Base-by-base conservation (phyloP, 2,329 filamentous ascomycete species). In the Aspergillus alliaceus region DNA sequence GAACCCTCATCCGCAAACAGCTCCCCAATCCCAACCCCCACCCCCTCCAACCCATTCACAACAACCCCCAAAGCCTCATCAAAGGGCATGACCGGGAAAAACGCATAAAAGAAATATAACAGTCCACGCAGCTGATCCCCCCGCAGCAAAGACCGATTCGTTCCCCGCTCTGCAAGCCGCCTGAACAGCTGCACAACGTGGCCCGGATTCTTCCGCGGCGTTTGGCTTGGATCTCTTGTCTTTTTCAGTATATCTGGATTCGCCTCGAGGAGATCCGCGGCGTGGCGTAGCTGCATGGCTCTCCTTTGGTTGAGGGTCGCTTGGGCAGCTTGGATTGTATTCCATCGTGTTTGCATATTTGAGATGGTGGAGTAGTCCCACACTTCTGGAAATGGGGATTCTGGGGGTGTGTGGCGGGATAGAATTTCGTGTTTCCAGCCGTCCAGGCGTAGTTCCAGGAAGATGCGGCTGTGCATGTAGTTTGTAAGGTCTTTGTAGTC, bases 191-290 rank as follows among this genome's bases (percentile, higher is more conserved):
- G 52, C 22, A 57, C 49, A 9, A 65, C 51, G 34, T 65, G 65
- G 6, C 37, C 31, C 4, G 52, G 56, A 42, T 66, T 66, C 6
- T 54, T 35, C 15, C 64, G 54, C 12, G 14, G 42, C 7, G 53
- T 44, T 27, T 64, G 63, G 7, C 32, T 42, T 1, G 63, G 63
- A 27, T 66, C 64, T 34, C 53, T 35, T 1, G 61, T 59, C 11
- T 53, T 55, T 37, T 66, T 66, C 12, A 65, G 51, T 14, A 66
- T 61, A 58, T 65, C 63, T 2, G 64, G 56, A 52, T 68, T 65
- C 3, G 54, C 35, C 46, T 68, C 62, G 14, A 67, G 31, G 12
- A 68, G 47, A 37, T 59, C 48, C 11, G 63, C 63, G 5, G 53
- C 53, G 20, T 56, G 58, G 6, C 6, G 32, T 1, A 68, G 42